Base-by-base conservation (phyloP, 192 early-diverging fungal genomes). In the Phlyctochytrium bullatum region DNA sequence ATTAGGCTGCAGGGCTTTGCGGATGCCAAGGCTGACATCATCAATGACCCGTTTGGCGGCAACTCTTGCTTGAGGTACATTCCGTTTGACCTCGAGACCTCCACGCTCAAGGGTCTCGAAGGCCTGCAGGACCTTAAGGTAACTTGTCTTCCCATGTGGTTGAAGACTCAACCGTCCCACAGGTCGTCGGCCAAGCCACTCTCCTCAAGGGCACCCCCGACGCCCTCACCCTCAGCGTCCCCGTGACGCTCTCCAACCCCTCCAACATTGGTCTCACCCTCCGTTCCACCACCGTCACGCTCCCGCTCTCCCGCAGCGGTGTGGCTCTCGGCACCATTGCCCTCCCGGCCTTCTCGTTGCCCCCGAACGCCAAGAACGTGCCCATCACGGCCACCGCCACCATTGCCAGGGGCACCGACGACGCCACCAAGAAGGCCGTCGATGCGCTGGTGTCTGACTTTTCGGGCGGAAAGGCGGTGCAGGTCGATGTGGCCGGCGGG, bases 211-310 rank as follows among this genome's bases (percentile, higher is more conserved):
- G 61, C 12, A 62, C 6, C 61, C 40, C 17, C 61, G 33, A 62
- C 16, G 61, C 29, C 10, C 36, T 62, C 61, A 62, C 36, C 29
- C 36, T 62, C 33, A 10, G 20, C 3, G 28, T 62, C 32, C 61
- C 61, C 36, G 4, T 62, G 10, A 34, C 20, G 61, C 36, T 62
- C 61, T 4, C 36, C 61, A 62, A 40, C 32, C 61, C 61, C 12
- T 62, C 61, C 33, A 62, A 34, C 61, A 32, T 62, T 34, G 6
- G 10, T 20, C 6, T 62, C 61, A 4, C 34, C 33, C 36, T 6
- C 33, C 4, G 4, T 10, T 16, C 10, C 24, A 62, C 61, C 61
- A 32, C 36, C 61, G 32, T 34, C 28, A 36, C 32, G 29, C 28
- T 62, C 61, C 14, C 36, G 10, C 61, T 62, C 61, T 10, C 10